These are phyloP conservation scores for Chernovozyma aurita DNA, from an alignment of 1,139 yeast species.

Conservation along the genomic window DNA sequence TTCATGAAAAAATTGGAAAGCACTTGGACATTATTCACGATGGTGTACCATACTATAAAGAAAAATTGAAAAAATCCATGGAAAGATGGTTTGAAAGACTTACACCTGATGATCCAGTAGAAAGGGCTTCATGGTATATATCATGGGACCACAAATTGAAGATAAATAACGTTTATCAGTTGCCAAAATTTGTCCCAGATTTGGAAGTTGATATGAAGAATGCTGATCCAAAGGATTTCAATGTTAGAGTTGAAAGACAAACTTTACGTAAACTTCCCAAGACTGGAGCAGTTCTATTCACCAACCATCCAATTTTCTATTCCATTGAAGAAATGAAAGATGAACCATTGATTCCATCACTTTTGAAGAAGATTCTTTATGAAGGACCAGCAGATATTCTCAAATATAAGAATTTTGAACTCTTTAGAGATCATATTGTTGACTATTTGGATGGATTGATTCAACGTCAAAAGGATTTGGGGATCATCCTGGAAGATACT, in stretches of 20 bases:
- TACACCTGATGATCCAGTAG: slow-evolving; percentile 58
- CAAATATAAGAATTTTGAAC: slow-evolving; percentile 57
- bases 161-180: slow-evolving; percentile 50
- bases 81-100: slow-evolving; percentile 67
- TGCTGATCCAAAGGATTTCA: slow-evolving; percentile 43
- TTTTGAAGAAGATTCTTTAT: slow-evolving; percentile 54
- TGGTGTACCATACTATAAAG: slow-evolving; percentile 69
- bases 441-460: slow-evolving; percentile 56
- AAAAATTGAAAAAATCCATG: slow-evolving; percentile 66
- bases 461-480: slow-evolving; percentile 52
- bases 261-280: slow-evolving; percentile 47
- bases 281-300: slow-evolving; percentile 46
- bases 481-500: slow-evolving; percentile 51
- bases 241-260: slow-evolving; percentile 58
- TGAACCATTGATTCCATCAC: slow-evolving; percentile 69
- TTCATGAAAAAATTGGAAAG: slow-evolving; percentile 54
- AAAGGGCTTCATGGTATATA: slow-evolving; percentile 73
- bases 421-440: slow-evolving; percentile 53
- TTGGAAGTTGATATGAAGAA: slow-evolving; percentile 27
- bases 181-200: slow-evolving; percentile 28
- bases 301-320: slow-evolving; percentile 68
- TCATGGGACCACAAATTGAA: slow-evolving; percentile 67
- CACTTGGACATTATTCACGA: slow-evolving; percentile 61
- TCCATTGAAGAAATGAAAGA: slow-evolving; percentile 73
- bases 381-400: slow-evolving; percentile 66